Evolutionary conservation across 768 basidiomycete species (phyloP).

Genomic region (Daedaleopsis sinensis): DNA sequence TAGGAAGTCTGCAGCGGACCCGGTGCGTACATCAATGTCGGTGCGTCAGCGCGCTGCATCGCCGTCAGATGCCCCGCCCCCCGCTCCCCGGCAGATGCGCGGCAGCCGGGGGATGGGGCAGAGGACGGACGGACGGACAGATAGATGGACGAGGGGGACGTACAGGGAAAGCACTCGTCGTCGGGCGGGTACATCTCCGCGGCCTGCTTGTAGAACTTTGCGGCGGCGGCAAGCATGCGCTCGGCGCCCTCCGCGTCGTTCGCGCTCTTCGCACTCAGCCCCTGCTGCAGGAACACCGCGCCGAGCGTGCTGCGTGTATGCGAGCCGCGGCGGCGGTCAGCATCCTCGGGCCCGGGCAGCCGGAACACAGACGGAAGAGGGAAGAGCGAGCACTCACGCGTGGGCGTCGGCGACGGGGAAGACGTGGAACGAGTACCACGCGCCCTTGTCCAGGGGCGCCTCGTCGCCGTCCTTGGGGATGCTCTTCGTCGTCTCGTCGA

Average conservation of each 20-base stretch:
- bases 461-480: constrained; percentile 9
- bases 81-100: neutral
- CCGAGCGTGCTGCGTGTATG: constrained; percentile 19
- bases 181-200: constrained; percentile 38
- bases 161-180: constrained; percentile 38
- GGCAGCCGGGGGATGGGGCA: too few species aligned
- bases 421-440: constrained; percentile 22
- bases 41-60: too few species aligned
- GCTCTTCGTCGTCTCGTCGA: constrained; percentile 21
- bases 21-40: neutral
- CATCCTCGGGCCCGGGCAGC: neutral
- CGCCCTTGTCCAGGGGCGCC: constrained; percentile 19
- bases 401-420: constrained; percentile 21
- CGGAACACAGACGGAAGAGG: neutral
- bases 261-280: constrained; percentile 14
- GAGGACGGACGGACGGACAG: too few species aligned
- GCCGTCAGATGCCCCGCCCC: too few species aligned
- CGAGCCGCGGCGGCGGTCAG: neutral
- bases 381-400: constrained; percentile 11
- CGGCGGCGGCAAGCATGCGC: constrained; percentile 27
- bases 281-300: constrained; percentile 18
- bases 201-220: constrained; percentile 36
- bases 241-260: constrained; percentile 12
- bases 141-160: too few species aligned
- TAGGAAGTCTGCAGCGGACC: constrained; percentile 21